Conservation (phyloP, 352 stramenopile genomes). For the Phytophthora gonapodyides region DNA sequence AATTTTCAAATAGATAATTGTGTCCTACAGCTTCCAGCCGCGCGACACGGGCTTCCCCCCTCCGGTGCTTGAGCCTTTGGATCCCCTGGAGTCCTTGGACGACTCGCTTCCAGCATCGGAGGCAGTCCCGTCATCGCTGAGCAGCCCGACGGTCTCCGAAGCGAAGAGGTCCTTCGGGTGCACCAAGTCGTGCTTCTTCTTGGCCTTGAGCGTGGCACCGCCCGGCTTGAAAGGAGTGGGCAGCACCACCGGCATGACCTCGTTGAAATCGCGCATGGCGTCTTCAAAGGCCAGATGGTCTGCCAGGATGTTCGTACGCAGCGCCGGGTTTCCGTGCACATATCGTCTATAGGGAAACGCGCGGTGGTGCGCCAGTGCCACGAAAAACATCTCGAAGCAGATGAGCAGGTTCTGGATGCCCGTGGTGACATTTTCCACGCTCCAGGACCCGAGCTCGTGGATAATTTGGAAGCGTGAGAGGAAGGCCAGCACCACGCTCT, state of each 20-base stretch:
- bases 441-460: conserved; percentile 92
- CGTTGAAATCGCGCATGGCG: conserved; percentile 94
- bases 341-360: conserved; percentile 95
- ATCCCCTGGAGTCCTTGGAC: conserved; percentile 31
- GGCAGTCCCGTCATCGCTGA: conserved; percentile 43
- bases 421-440: conserved; percentile 95
- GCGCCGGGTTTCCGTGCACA: conserved; percentile 46
- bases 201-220: conserved; percentile 60
- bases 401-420: conserved; percentile 98
- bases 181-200: conserved; percentile 47
- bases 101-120: conserved; percentile 34
- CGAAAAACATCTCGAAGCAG: conserved; percentile 99
- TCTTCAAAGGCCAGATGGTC: conserved; percentile 95
- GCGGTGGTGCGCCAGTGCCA: conserved; percentile 95
- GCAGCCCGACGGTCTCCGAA: conserved; percentile 50
- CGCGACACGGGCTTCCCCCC: conserved; percentile 36
- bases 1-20: conserved; percentile 39
- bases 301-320: conserved; percentile 80
- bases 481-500: conserved; percentile 93
- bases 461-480: conserved; percentile 90
- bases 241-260: conserved; percentile 88
- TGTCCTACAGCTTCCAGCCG: conserved; percentile 61
- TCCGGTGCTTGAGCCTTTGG: conserved; percentile 20
- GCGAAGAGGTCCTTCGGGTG: conserved; percentile 49
- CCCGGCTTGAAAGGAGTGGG: conserved; percentile 81